phyloP scores from a whole-genome alignment of 345 rosid genomes.

The Stellera chamaejasme region DNA sequence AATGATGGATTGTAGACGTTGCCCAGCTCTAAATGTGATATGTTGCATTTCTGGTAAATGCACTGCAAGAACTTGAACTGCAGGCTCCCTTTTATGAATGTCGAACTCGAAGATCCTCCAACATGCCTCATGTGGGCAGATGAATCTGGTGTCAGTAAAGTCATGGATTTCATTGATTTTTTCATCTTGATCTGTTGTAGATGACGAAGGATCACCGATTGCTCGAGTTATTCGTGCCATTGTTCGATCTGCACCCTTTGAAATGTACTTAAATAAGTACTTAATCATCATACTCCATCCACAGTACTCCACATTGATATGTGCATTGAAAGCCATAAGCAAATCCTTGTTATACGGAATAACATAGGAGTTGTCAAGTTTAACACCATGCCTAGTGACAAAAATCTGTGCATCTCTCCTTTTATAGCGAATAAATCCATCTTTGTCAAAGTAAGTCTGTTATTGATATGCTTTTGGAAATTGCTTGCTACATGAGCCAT shows the following conservation, averaged over 20 bases:
- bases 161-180: slow-evolving; percentile 4
- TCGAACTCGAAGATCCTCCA: slow-evolving; percentile 13
- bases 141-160: slow-evolving; percentile 8
- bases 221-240: neutral
- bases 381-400: neutral
- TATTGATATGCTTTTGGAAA: neutral
- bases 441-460: neutral
- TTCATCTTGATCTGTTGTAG: neutral
- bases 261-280: slow-evolving; percentile 3
- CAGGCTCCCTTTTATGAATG: neutral
- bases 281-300: neutral
- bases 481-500: neutral
- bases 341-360: neutral
- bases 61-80: neutral
- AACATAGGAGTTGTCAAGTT: slow-evolving; percentile 8
- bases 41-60: neutral
- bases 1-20: no score
- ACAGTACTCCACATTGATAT: slow-evolving; percentile 3
- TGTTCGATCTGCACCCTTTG: neutral
- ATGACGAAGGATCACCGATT: neutral
- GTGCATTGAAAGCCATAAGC: neutral
- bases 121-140: slow-evolving; percentile 1
- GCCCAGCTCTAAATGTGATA: no score
- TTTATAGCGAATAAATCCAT: neutral
- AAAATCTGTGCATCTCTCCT: neutral